Percentiles rank a stretch among this genome's conserved stretches.
Conservation (phyloP, 2,329 filamentous ascomycete genomes). For the Pestalotiopsis sp. region DNA sequence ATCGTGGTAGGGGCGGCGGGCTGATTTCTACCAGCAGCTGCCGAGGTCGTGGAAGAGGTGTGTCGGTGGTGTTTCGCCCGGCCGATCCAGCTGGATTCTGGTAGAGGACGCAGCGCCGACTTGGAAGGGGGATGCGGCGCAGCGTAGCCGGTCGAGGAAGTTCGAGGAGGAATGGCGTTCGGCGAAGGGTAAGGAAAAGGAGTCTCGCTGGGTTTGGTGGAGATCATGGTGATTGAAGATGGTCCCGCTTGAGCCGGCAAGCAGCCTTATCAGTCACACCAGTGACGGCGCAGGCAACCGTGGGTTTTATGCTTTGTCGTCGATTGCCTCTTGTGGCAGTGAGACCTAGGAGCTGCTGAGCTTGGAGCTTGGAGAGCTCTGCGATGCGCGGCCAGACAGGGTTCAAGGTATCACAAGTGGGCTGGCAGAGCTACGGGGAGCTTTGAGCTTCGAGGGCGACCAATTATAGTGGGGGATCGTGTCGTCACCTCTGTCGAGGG, state of each 20-base stretch:
- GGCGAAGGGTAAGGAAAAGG: conserved; percentile 48
- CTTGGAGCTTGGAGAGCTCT: neutral
- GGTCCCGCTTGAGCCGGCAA: neutral
- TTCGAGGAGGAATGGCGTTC: conserved; percentile 71
- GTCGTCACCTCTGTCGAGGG: neutral
- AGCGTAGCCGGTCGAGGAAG: conserved; percentile 63
- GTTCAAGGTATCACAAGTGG: neutral
- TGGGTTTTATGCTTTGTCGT: conserved; percentile 1
- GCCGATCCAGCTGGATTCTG: conserved; percentile 64
- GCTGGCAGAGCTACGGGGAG: neutral
- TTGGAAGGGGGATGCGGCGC: conserved; percentile 32
- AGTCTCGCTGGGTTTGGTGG: conserved; percentile 7
- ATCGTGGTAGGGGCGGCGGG: conserved; percentile 33
- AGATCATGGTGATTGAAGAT: conserved; percentile 7
- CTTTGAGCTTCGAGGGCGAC: neutral
- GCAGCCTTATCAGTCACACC: conserved; percentile 4
- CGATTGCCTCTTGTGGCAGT: neutral
- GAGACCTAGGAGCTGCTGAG: neutral
- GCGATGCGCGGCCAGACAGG: neutral
- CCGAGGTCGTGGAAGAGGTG: conserved; percentile 22
- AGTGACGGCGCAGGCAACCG: conserved; percentile 12
- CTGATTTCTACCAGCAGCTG: conserved; percentile 8
- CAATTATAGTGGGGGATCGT: neutral
- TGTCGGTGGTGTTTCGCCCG: conserved; percentile 32
- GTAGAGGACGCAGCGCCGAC: conserved; percentile 53